Conservation (phyloP, 495 filamentous ascomycete genomes). For the Trichoderma erinaceum region DNA sequence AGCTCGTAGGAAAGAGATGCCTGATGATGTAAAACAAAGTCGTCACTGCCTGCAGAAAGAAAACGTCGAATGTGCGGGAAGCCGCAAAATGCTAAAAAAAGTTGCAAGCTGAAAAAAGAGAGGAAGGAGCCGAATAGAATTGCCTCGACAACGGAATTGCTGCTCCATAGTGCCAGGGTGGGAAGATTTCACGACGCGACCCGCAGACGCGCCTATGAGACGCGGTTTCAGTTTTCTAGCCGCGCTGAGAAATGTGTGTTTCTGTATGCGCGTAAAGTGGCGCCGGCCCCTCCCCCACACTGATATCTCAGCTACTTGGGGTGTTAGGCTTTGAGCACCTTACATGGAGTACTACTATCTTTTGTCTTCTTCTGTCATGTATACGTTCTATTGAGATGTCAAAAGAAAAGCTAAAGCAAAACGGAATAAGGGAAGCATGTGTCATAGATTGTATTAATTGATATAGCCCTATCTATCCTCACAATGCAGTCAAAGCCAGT, state of each 20-base stretch:
- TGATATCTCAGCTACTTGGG: no score
- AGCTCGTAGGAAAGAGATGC: background rate
- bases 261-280: background rate
- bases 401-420: no score
- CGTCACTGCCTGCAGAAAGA: background rate
- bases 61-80: background rate
- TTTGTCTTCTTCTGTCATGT: no score
- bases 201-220: slow-evolving; percentile 9
- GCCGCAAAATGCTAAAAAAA: background rate
- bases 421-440: no score
- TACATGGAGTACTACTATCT: no score
- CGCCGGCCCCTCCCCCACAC: slow-evolving; percentile 7
- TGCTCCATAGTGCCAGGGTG: background rate
- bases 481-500: no score
- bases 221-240: background rate
- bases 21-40: background rate
- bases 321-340: no score
- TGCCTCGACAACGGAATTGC: slow-evolving; percentile 9
- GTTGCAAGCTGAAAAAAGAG: background rate
- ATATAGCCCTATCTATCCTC: no score
- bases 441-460: no score
- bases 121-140: background rate
- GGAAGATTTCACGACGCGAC: slow-evolving; percentile 5
- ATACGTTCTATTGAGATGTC: no score
- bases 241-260: background rate